Evolutionary conservation across 73 alveolate genomes (phyloP).

Genomic region (Blepharisma japonicum): DNA sequence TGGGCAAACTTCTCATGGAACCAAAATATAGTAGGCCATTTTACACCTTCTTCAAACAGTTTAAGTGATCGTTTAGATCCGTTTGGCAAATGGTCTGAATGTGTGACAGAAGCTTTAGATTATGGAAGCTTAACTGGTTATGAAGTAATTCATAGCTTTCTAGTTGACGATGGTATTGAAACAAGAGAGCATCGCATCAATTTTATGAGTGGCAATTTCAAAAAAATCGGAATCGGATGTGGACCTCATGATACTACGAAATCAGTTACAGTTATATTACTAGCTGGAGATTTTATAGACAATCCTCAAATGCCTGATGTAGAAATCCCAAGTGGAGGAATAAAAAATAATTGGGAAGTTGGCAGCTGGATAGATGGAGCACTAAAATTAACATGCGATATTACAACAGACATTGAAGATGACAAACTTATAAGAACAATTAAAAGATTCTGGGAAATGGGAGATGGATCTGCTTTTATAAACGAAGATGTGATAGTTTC

Average conservation of each 20-base stretch:
- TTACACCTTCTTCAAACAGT: neutral
- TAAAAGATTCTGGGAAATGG: constrained; percentile 8
- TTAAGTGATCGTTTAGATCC: neutral
- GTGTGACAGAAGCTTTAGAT: neutral
- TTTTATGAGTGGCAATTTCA: neutral
- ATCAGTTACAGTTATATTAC: neutral
- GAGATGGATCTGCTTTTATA: neutral
- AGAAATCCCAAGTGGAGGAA: neutral
- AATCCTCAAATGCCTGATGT: neutral
- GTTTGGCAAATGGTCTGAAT: neutral
- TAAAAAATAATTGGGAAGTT: neutral
- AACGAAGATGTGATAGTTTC: neutral
- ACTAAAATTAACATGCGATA: neutral
- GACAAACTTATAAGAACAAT: neutral
- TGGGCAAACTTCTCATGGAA: neutral
- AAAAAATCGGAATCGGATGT: constrained; percentile 7
- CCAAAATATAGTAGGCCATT: neutral
- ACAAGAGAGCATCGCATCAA: neutral
- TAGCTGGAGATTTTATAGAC: neutral
- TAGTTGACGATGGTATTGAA: constrained; percentile 6
- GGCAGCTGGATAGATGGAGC: constrained; percentile 15
- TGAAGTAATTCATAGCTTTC: constrained; percentile 16
- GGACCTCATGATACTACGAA: neutral
- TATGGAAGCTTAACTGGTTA: neutral
- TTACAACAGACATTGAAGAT: neutral